Evolutionary conservation across 352 stramenopile genomes (phyloP).

Genomic region (Pythium angustatum): DNA sequence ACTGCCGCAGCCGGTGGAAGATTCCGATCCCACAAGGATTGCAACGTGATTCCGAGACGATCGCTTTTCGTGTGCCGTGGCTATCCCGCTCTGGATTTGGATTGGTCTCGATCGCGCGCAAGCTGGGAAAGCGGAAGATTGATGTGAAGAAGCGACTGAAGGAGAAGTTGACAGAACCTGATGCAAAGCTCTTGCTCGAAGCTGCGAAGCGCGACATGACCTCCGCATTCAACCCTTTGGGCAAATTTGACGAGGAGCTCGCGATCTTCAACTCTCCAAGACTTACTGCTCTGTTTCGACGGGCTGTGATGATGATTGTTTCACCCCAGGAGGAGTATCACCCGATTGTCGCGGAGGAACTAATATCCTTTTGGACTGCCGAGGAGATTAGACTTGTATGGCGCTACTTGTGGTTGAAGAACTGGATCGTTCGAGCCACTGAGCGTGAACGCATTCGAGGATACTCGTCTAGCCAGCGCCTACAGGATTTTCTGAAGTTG

Average conservation of each 20-base stretch:
- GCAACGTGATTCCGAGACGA: conserved; percentile 50
- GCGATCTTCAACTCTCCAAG: conserved; percentile 53
- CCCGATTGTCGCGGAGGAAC: conserved; percentile 73
- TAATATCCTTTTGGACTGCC: conserved; percentile 79
- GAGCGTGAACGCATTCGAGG: conserved; percentile 69
- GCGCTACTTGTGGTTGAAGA: conserved; percentile 84
- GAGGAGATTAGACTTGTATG: conserved; percentile 79
- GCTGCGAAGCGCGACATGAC: conserved; percentile 56
- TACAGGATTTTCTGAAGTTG: conserved; percentile 74
- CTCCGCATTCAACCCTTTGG: conserved; percentile 40
- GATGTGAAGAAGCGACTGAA: conserved; percentile 82
- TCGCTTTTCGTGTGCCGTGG: conserved; percentile 66
- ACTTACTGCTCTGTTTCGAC: conserved; percentile 73
- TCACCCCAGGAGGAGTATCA: conserved; percentile 74
- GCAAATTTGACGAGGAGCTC: conserved; percentile 68
- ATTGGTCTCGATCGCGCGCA: conserved; percentile 61
- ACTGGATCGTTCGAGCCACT: conserved; percentile 81
- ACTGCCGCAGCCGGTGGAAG: conserved; percentile 62
- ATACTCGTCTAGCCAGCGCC: conserved; percentile 60
- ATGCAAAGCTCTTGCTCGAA: conserved; percentile 57
- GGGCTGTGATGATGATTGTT: conserved; percentile 81
- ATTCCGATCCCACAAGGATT: conserved; percentile 60
- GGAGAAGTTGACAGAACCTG: conserved; percentile 63
- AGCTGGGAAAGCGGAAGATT: conserved; percentile 65
- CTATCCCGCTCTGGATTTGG: conserved; percentile 63